A percentile compares a stretch with the other conserved stretches of the same genome.
phyloP scores from a whole-genome alignment of 306 rosid genomes.

The Lathyrus tuberosus region DNA sequence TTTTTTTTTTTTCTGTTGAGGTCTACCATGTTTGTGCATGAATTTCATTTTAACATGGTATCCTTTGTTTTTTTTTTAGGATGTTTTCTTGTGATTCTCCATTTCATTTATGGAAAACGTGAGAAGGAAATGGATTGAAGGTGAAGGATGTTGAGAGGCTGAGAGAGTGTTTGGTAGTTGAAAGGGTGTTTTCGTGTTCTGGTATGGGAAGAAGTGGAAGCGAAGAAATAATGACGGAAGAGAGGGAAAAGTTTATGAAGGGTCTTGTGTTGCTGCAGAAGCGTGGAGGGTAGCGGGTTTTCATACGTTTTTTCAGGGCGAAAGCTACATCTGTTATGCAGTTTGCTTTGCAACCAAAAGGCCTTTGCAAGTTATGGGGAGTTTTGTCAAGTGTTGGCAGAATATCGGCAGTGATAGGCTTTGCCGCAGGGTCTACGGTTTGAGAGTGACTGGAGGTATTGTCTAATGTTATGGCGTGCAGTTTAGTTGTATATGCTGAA shows the following conservation, averaged over 20 bases:
- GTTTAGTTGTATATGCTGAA: no score
- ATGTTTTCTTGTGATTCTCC: slow-evolving; percentile 27
- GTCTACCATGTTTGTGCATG: slow-evolving; percentile 59
- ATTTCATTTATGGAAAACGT: neutral
- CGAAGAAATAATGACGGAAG: slow-evolving; percentile 59
- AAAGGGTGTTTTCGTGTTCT: slow-evolving; percentile 59
- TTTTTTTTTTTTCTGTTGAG: slow-evolving; percentile 58
- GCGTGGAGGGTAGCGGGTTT: no score
- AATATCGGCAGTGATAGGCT: no score
- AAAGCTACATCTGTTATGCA: no score
- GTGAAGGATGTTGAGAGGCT: slow-evolving; percentile 28
- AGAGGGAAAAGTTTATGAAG: neutral
- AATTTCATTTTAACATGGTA: slow-evolving; percentile 87
- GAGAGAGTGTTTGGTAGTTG: slow-evolving; percentile 53
- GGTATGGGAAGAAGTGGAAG: slow-evolving; percentile 65
- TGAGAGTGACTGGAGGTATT: no score
- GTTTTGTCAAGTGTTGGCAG: no score
- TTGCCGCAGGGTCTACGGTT: no score
- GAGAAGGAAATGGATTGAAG: neutral
- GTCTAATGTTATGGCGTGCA: no score
- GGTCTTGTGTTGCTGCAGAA: no score
- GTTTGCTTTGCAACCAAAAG: no score
- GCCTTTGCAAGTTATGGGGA: no score
- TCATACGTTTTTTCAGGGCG: no score
- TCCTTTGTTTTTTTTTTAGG: slow-evolving; percentile 55